Evolutionary conservation across 805 yeast genomes (phyloP), one percentile per base, ranked within the genome.

Genomic region (Myxozyma vanderwaltii): DNA sequence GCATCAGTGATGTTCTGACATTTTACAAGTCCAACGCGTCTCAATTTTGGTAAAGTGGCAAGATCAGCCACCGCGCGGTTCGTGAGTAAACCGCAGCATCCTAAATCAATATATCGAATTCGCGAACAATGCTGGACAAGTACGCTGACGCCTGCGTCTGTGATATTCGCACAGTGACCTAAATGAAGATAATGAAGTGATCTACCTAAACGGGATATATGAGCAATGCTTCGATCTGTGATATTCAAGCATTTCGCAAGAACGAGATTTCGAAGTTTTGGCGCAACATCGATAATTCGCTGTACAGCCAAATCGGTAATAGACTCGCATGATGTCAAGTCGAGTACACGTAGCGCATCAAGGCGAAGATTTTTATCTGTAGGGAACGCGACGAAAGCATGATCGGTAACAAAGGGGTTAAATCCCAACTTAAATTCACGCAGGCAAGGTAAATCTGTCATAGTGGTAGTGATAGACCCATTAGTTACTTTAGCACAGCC

Each of bases 1-100:
- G 81, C 83, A 72, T 92, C 97, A 3, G 95, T 87, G 66, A 92
- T 89, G 69, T 88, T 84, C 19, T 83, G 81, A 73, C 99, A 92
- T 72, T 91, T 92, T 24, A 94, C 99, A 51, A 92, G 77, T 0
- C 99, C 99, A 47, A 92, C 91, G 73, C 99, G 82, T 68, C 94
- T 82, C 67, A 92, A 78, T 69, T 86, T 84, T 6, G 95, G 89
- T 65, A 92, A 77, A 48, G 82, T 82, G 2, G 96, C 82, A 63
- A 92, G 76, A 68, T 86, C 95, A 43, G 82, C 79, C 43, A 94
- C 81, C 0, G 96, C 84, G 67, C 83, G 81, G 75, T 94, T 89
- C 1, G 98, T 91, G 55, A 92, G 79, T 71, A 89, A 95, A 0
- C 86, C 79, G 72, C 99, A 92, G 73, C 97, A 91, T 15, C 98